Evolutionary conservation across 345 rosid species (phyloP).

Genomic region (Arabis hirsuta): DNA sequence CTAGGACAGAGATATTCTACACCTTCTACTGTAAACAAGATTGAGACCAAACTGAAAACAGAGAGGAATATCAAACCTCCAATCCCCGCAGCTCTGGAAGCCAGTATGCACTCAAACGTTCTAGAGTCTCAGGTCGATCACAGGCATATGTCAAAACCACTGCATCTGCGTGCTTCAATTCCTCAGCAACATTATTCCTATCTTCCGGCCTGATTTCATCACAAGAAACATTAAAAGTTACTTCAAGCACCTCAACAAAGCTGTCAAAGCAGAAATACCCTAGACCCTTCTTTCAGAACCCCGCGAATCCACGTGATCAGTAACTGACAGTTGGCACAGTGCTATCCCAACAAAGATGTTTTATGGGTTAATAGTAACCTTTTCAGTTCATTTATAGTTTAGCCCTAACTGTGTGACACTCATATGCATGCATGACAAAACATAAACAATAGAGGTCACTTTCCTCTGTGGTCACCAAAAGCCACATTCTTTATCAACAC

Average conservation of each 20-base stretch:
- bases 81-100: slow-evolving; percentile 36
- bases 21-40: slow-evolving; percentile 2
- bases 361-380: neutral
- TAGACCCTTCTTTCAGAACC: neutral
- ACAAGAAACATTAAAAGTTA: slow-evolving; percentile 17
- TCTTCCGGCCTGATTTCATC: slow-evolving; percentile 63
- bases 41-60: slow-evolving; percentile 18
- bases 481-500: slow-evolving; percentile 1
- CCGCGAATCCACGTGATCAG: neutral
- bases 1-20: neutral
- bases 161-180: slow-evolving; percentile 88
- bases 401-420: neutral
- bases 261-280: neutral
- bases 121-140: slow-evolving; percentile 75
- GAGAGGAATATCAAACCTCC: slow-evolving; percentile 34
- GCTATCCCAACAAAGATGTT: neutral
- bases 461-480: slow-evolving; percentile 1
- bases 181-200: slow-evolving; percentile 74
- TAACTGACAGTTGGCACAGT: neutral
- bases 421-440: neutral
- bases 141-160: slow-evolving; percentile 97
- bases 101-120: slow-evolving; percentile 83
- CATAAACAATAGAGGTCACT: neutral
- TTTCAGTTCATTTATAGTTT: neutral
- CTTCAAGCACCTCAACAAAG: slow-evolving; percentile 25